These are phyloP conservation scores for Aspergillus tanneri DNA, from an alignment of 2,329 filamentous ascomycete species.

Conservation along the genomic window DNA sequence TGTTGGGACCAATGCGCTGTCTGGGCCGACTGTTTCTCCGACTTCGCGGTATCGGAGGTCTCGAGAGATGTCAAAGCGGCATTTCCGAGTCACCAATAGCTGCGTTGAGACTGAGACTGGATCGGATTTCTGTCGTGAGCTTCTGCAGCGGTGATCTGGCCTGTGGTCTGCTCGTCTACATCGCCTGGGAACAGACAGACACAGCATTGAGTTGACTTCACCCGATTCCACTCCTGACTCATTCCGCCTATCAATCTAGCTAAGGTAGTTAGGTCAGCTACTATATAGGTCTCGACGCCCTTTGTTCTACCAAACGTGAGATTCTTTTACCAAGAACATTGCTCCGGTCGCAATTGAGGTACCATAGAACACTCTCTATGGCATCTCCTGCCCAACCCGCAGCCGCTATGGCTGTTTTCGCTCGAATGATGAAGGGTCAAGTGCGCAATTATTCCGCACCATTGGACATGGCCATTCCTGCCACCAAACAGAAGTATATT, in stretches of 20 bases:
- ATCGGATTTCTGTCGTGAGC: background rate
- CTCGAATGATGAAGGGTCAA: constrained; percentile 40
- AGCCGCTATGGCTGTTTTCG: constrained; percentile 35
- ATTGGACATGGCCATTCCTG: constrained; percentile 59
- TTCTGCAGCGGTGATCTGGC: constrained; percentile 1
- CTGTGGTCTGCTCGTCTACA: background rate
- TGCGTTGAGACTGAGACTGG: background rate
- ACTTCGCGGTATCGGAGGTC: constrained; percentile 30
- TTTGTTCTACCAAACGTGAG: background rate
- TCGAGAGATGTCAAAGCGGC: background rate
- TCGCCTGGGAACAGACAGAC: background rate
- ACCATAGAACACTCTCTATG: constrained; percentile 17
- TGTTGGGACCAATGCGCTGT: constrained; percentile 10
- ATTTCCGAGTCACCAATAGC: constrained; percentile 12
- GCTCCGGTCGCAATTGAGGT: background rate
- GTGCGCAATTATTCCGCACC: constrained; percentile 47
- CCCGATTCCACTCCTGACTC: constrained; percentile 7
- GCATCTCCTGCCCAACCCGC: constrained; percentile 27
- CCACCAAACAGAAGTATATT: constrained; percentile 85
- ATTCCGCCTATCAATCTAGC: constrained; percentile 1
- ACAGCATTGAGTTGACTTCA: constrained; percentile 2
- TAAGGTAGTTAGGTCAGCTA: background rate
- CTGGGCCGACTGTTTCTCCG: constrained; percentile 33
- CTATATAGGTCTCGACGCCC: background rate
- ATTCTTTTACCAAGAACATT: background rate